Base-by-base conservation (phyloP, 75 land plant species). In the Picea glauca region DNA sequence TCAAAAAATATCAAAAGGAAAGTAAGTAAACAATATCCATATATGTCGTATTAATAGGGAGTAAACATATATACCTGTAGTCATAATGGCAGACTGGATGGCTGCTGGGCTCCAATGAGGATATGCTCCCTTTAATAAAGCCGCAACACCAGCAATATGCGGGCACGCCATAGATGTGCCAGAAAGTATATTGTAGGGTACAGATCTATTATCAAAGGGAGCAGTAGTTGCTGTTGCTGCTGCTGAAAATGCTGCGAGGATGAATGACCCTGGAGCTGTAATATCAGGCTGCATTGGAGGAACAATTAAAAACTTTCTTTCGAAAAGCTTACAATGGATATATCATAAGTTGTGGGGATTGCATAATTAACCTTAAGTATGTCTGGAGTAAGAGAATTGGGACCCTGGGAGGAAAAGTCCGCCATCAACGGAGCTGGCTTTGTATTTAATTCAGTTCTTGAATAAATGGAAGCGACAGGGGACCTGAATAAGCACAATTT, bases 341-440 rank as follows among this genome's bases (percentile, higher is more conserved):
- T 33, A 50, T 78, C 31, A 58, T 18, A 38, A 31, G 12, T 40
- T 40, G 43, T 40, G 43, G 43, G 43, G 43, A 40, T 40, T 40
- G 43, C 4, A 40, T 40, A 0, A 75, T 26, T 33, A 85, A 88
- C 90, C 88, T 88, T 88, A 15, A 86, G 80, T 38, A 88, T 83
- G 70, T 83, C 85, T 7, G 85, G 88, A 59, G 18, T 80, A 21
- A 88, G 58, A 11, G 79, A 67, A 75, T 83, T 83, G 4, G 90
- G 90, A 18, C 90, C 90, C 70, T 76, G 85, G 5, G 88, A 88
- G 26, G 90, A 86, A 72, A 83, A 88, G 20, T 76, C 67, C 23
- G 90, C 88, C 88, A 88, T 83, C 18, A 59, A 11, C 14, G 88
- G 90, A 0, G 90, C 85, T 2, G 85, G 88, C 30, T 78, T 83